A percentile compares a stretch with the other conserved stretches of the same genome.
These are phyloP conservation scores for Fusarium verticillioides DNA, from an alignment of 2,329 filamentous ascomycete genomes.

Conservation along the genomic window DNA sequence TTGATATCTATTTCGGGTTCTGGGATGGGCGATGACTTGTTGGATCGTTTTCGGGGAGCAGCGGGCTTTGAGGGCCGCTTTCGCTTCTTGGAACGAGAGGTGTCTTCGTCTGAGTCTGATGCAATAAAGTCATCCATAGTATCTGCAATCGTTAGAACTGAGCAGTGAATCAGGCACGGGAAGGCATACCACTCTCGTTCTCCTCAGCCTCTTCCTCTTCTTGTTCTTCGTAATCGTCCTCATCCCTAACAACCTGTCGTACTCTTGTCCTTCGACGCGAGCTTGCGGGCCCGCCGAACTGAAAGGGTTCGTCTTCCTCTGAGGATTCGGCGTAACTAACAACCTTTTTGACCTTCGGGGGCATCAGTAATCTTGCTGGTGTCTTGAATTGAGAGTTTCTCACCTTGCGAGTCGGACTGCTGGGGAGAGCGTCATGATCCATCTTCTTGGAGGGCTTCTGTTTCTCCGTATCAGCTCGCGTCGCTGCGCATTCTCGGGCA, in stretches of 20 bases:
- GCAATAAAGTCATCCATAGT: conserved; percentile 91
- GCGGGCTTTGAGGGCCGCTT: conserved; percentile 71
- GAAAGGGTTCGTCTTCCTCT: conserved; percentile 80
- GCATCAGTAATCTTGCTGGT: neutral
- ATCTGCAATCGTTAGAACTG: conserved; percentile 50
- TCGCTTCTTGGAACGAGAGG: conserved; percentile 73
- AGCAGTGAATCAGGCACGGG: too few species aligned
- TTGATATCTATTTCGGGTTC: conserved; percentile 40
- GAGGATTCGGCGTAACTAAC: conserved; percentile 90
- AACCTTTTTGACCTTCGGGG: conserved; percentile 60
- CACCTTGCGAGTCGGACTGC: conserved; percentile 86
- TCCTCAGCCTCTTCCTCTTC: conserved; percentile 70
- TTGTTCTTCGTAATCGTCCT: conserved; percentile 80
- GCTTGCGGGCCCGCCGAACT: conserved; percentile 53
- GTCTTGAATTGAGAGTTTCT: neutral
- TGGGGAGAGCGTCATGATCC: conserved; percentile 47
- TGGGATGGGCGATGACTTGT: conserved; percentile 57
- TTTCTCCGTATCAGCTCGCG: conserved; percentile 50
- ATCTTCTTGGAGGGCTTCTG: conserved; percentile 53
- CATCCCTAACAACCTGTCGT: conserved; percentile 72
- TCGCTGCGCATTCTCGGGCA: conserved; percentile 8
- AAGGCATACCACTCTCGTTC: conserved; percentile 66
- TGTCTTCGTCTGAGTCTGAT: conserved; percentile 78
- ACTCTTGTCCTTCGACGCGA: conserved; percentile 54
- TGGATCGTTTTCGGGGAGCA: conserved; percentile 70